phyloP scores from a whole-genome alignment of 176 grass and related monocot species.

The maize (Zea mays) region Zm-B73-REFERENCE-NAM-5.0 NC_050104.1:150048501-150049000 shows the following conservation, averaged over 20 bases:
- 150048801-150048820: no score
- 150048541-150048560: constrained; percentile 2
- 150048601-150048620: no score
- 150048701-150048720: no score
- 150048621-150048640: no score
- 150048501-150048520: neutral
- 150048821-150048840: neutral
- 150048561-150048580: neutral
- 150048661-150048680: no score
- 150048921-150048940: constrained; percentile 35
- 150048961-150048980: constrained; percentile 45
- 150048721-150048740: no score
- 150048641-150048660: no score
- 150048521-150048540: neutral
- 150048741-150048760: no score
- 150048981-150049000: constrained; percentile 35
- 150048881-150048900: constrained; percentile 6
- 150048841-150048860: constrained; percentile 19
- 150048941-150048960: constrained; percentile 22
- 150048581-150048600: neutral
- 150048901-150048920: constrained; percentile 12
- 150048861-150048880: constrained; percentile 50
- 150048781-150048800: no score
- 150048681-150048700: no score
- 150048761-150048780: no score